Base-by-base conservation (phyloP, 1,139 yeast species). In the Yamadazyma friedrichii region DNA sequence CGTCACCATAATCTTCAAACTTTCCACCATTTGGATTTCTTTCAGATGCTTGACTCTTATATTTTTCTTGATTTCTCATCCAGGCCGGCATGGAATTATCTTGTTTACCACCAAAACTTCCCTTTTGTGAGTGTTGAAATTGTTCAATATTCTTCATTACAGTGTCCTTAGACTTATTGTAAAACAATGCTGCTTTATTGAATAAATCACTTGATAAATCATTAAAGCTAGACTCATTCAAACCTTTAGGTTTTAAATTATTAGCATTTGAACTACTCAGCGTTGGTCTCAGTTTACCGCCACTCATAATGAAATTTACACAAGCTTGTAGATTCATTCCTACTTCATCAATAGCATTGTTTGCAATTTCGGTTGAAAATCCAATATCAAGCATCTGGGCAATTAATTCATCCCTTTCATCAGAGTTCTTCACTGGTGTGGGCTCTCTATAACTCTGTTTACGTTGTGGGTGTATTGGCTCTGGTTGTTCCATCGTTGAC, bases 381-480 rank as follows among this genome's bases (percentile, higher is more conserved):
- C 96, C 95, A 77, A 88, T 87, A 47, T 88, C 95, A 1, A 87
- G 62, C 40, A 88, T 66, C 51, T 82, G 87, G 0, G 93, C 93
- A 20, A 87, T 59, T 2, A 80, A 69, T 16, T 68, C 70, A 53
- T 84, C 94, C 33, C 52, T 49, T 13, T 44, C 41, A 10, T 31
- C 39, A 6, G 15, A 11, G 15, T 12, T 22, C 15, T 13, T 13
- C 13, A 29, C 4, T 13, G 43, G 44, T 24, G 36, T 15, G 9
- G 28, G n/a, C 9, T 10, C 12, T 10, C 11, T 6, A 25, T 6
- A 6, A 10, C 9, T 9, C 5, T 6, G 12, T 25, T 8, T 4
- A 36, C 29, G 10, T n/a, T n/a, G 25, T 3, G 34, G 25, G 12
- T n/a, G 15, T 6, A 8, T 16, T 13, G 33, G 13, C 20, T 15